phyloP scores from a whole-genome alignment of 2,329 filamentous ascomycete genomes.

The Pyrenophora graminea region DNA sequence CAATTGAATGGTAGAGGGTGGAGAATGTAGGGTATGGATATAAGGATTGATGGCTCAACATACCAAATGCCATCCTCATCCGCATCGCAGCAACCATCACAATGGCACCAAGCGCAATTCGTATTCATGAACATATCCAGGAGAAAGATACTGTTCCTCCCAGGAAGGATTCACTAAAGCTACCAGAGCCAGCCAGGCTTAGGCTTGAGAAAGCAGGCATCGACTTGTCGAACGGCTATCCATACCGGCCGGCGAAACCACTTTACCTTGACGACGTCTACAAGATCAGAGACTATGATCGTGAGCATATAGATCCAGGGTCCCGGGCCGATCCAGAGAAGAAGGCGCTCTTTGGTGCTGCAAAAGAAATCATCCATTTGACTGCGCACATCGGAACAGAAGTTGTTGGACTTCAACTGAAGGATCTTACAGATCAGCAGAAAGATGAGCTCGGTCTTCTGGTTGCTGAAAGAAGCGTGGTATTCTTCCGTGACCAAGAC shows the following conservation, averaged over 20 bases:
- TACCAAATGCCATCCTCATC: not conserved
- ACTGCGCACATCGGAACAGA: slow-evolving; percentile 46
- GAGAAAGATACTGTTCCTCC: slow-evolving; percentile 63
- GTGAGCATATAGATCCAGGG: slow-evolving; percentile 41
- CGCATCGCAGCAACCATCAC: slow-evolving; percentile 15
- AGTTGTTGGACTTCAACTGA: slow-evolving; percentile 52
- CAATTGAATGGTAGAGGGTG: slow-evolving; percentile 1
- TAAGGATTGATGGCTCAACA: slow-evolving; percentile 16
- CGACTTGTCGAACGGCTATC: slow-evolving; percentile 71
- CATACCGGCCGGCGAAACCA: slow-evolving; percentile 69
- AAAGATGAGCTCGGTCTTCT: slow-evolving; percentile 56
- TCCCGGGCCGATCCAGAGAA: slow-evolving; percentile 59
- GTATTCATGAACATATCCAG: slow-evolving; percentile 53
- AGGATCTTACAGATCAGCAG: slow-evolving; percentile 51
- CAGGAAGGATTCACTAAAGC: slow-evolving; percentile 65
- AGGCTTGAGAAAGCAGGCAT: slow-evolving; percentile 70
- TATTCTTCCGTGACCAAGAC: slow-evolving; percentile 58
- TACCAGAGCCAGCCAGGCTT: slow-evolving; percentile 62
- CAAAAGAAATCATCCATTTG: slow-evolving; percentile 50
- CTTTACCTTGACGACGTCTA: slow-evolving; percentile 72
- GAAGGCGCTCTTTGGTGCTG: slow-evolving; percentile 41
- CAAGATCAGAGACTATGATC: slow-evolving; percentile 60
- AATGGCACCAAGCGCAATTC: slow-evolving; percentile 64
- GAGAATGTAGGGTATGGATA: slow-evolving; percentile 10
- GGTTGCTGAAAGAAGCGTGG: slow-evolving; percentile 50